These are phyloP conservation scores for Leccinum disarticulatum DNA, from an alignment of 768 basidiomycete genomes.

Conservation along the genomic window DNA sequence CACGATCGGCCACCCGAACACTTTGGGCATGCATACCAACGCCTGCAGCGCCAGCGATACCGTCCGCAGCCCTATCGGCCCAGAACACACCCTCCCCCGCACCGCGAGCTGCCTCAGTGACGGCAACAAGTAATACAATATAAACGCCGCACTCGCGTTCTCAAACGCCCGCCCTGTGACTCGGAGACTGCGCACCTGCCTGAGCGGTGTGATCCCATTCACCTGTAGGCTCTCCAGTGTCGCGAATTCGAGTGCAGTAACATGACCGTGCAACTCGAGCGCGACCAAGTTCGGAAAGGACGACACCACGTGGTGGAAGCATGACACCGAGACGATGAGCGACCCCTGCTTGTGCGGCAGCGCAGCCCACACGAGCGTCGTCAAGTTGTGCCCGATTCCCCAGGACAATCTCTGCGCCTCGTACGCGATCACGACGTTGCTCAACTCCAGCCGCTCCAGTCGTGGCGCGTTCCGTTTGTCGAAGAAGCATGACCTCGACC, in stretches of 20 bases:
- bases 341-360: conserved; percentile 8
- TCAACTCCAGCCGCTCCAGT: conserved; percentile 18
- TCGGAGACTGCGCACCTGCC: conserved; percentile 11
- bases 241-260: conserved; percentile 11
- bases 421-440: conserved; percentile 18
- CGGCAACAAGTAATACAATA: conserved; percentile 19
- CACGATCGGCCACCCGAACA: conserved; percentile 8
- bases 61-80: conserved; percentile 9
- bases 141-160: conserved; percentile 13
- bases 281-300: conserved; percentile 21
- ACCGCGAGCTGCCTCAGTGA: conserved; percentile 7
- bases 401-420: conserved; percentile 7
- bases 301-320: conserved; percentile 19
- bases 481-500: conserved; percentile 23
- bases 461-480: conserved; percentile 14
- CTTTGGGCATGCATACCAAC: conserved; percentile 5
- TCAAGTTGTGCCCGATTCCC: conserved; percentile 16
- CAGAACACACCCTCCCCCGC: conserved; percentile 15
- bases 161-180: conserved; percentile 13
- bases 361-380: conserved; percentile 25
- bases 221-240: conserved; percentile 4
- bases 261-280: conserved; percentile 21
- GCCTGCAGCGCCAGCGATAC: conserved; percentile 16
- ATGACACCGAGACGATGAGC: conserved; percentile 14
- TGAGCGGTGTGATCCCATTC: conserved; percentile 7